Base-by-base conservation (phyloP, 768 basidiomycete species). In the Xerocomellus dryophilus region DNA sequence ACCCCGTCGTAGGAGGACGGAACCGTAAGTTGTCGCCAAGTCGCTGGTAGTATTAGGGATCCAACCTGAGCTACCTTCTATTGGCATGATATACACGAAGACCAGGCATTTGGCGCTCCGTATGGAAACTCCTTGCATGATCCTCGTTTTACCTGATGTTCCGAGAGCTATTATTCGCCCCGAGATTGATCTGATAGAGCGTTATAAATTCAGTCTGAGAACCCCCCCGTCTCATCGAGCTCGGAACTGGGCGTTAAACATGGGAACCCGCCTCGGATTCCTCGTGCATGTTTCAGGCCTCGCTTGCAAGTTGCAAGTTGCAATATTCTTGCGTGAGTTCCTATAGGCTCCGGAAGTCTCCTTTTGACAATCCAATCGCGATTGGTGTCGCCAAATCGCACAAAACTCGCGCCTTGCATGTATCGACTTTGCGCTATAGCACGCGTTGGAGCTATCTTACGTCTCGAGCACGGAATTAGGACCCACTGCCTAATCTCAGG, bases 1-100 rank as follows among this genome's bases (percentile, higher is more conserved):
- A 25, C 34, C 31, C 42, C 23, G 11, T 47, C 50, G 52, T 60
- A 51, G 18, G 31, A 50, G 51, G 43, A 27, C 60, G 63, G 63
- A 34, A 58, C 56, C 56, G 56, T n/a, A 6, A 12, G 21, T 14
- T 14, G 44, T 44, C 45, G 36, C 38, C 47, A 42, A 43, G 48
- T 31, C 41, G 15, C 12, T 29, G 25, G 38, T n/a, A 15, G n/a
- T 18, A 34, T 10, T 43, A 45, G 18, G 20, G 15, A 36, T 10
- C 32, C 9, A 32, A 50, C 23, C 41, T 29, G 15, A 17, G 9
- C 35, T 17, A 34, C 32, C 32, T 25, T 9, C 35, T 25, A 25
- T n/a, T 25, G 23, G 10, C 23, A 23, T 49, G 2, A 6, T 7
- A 40, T 3, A 8, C 17, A 18, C 27, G 17, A 31, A 40, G 23